Evolutionary conservation across 78 protist species (phyloP), one percentile per base, ranked within the genome.

Genomic region (Anaeramoeba flamelloides): DNA sequence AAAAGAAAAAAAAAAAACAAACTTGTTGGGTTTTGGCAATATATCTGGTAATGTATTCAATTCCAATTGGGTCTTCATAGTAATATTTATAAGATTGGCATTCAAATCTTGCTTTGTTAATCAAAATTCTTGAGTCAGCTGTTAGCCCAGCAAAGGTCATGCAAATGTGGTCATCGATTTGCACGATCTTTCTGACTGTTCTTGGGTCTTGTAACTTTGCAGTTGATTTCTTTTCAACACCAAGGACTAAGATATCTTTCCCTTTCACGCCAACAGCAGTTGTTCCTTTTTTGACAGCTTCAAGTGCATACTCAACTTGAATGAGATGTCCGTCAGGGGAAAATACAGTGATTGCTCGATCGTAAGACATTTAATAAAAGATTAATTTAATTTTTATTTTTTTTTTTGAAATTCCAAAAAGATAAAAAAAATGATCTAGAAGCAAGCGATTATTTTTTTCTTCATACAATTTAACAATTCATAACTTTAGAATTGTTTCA

Each of bases 331-430:
- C 99, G 89, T 96, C 99, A 38, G 99, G 99, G 38, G 97, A 92
- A 87, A 98, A 98, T 37, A 98, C 98, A 22, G 99, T 97, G 74
- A 98, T 87, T 2, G 99, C 99, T 38, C 99, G 88, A 82, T 97
- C 99, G 93, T 97, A 97, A n/a, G n/a, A n/a, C n/a, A n/a, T n/a
- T n/a, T n/a, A n/a, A n/a, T n/a, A n/a, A n/a, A n/a, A n/a, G n/a
- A n/a, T n/a, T n/a, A n/a, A n/a, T n/a, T n/a, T n/a, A n/a, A n/a
- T n/a, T n/a, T n/a, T n/a, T n/a, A n/a, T n/a, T n/a, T n/a, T n/a
- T n/a, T n/a, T n/a, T n/a, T n/a, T n/a, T n/a, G n/a, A n/a, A n/a
- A n/a, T n/a, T n/a, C n/a, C n/a, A n/a, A n/a, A n/a, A n/a, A n/a
- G n/a, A n/a, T n/a, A n/a, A n/a, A n/a, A n/a, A n/a, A n/a, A n/a